Percentiles rank a stretch among this genome's conserved stretches.
Conservation (phyloP, 805 yeast species). For the Candida berthetii region DNA sequence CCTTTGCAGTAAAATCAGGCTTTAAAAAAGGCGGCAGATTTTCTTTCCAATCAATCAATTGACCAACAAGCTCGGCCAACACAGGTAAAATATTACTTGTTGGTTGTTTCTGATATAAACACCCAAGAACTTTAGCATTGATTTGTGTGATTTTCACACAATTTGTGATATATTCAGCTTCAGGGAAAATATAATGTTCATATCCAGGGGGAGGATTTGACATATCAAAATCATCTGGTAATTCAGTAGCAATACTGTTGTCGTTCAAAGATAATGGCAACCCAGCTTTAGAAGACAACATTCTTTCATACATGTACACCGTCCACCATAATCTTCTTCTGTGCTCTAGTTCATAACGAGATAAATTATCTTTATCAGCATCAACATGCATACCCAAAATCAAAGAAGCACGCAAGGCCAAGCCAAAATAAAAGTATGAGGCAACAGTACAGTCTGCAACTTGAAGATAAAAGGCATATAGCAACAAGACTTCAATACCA, state of each 20-base stretch:
- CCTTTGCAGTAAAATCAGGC: constrained; percentile 51
- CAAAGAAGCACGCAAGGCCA: constrained; percentile 66
- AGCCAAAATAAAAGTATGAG: constrained; percentile 74
- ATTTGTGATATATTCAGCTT: constrained; percentile 69
- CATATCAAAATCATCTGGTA: constrained; percentile 70
- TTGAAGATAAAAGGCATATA: constrained; percentile 75
- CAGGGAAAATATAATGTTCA: constrained; percentile 67
- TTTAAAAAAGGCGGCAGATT: constrained; percentile 56
- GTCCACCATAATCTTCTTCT: constrained; percentile 86
- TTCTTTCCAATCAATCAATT: constrained; percentile 62
- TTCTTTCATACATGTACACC: constrained; percentile 74
- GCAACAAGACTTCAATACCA: constrained; percentile 67
- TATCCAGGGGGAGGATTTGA: constrained; percentile 53
- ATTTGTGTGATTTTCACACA: constrained; percentile 77
- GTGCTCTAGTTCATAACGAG: constrained; percentile 71
- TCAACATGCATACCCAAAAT: constrained; percentile 80
- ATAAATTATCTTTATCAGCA: constrained; percentile 62
- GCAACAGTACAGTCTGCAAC: constrained; percentile 83
- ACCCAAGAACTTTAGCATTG: constrained; percentile 65
- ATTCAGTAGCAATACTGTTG: constrained; percentile 71
- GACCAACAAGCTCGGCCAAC: constrained; percentile 61
- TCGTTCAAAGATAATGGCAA: constrained; percentile 74
- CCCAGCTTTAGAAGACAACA: constrained; percentile 80
- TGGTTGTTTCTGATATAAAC: constrained; percentile 70
- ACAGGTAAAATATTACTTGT: constrained; percentile 70